phyloP scores from a whole-genome alignment of 2,329 filamentous ascomycete genomes.

The Venturia nashicola region DNA sequence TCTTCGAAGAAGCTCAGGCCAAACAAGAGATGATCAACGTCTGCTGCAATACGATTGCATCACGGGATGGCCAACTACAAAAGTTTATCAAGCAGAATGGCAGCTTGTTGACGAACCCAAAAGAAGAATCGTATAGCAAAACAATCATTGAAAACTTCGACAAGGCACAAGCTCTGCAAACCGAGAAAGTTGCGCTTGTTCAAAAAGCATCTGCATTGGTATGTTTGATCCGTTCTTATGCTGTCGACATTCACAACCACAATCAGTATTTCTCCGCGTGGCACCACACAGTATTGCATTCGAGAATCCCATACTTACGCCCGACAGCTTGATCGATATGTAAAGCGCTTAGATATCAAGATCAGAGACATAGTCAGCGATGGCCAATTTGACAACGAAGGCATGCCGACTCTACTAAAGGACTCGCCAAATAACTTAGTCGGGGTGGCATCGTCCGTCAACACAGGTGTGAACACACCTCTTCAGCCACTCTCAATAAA shows the following conservation, averaged over 20 bases:
- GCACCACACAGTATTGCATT: neutral
- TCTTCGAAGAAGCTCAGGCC: constrained; percentile 71
- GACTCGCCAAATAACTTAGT: constrained; percentile 36
- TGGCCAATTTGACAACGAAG: constrained; percentile 34
- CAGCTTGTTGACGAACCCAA: constrained; percentile 60
- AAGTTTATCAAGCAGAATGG: constrained; percentile 71
- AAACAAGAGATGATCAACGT: constrained; percentile 65
- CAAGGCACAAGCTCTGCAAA: constrained; percentile 56
- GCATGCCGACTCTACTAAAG: constrained; percentile 45
- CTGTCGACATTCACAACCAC: neutral
- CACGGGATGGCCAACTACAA: constrained; percentile 63
- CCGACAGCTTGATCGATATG: constrained; percentile 43
- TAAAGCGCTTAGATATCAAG: constrained; percentile 50
- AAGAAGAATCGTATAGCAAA: constrained; percentile 56
- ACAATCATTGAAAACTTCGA: constrained; percentile 57
- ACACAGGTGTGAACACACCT: constrained; percentile 34
- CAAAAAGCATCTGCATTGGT: constrained; percentile 52
- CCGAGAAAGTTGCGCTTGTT: constrained; percentile 61
- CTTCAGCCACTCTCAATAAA: constrained; percentile 33
- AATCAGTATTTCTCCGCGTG: neutral
- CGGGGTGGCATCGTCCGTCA: constrained; percentile 30
- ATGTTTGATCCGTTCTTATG: constrained; percentile 40
- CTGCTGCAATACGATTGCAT: constrained; percentile 55
- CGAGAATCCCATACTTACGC: constrained; percentile 13
- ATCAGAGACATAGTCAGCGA: constrained; percentile 47